Evolutionary conservation across 2,329 filamentous ascomycete genomes (phyloP), one percentile per base, ranked within the genome.

Genomic region (Cladophialophora bantiana): DNA sequence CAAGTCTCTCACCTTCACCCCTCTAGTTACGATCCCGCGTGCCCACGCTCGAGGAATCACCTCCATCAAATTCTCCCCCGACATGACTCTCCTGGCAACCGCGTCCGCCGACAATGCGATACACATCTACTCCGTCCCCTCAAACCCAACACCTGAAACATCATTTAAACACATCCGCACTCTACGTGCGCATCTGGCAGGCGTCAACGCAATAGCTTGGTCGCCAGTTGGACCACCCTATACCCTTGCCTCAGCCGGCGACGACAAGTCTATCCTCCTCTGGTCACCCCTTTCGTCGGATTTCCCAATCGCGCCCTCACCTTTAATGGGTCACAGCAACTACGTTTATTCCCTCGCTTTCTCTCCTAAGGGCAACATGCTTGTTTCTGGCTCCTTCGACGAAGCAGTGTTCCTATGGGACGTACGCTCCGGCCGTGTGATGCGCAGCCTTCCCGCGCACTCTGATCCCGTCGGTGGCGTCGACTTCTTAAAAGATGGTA

Each of bases 381-480:
- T 99, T 38, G 95, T 94, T 15, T 96, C 92, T 71, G 95, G 95
- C 12, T 96, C 92, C 70, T 98, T 97, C 79, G 95, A 99, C 73
- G 95, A 99, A 82, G 95, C 95, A 4, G 93, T 99, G 0, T 97
- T 97, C 71, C 80, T 99, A 4, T 99, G 95, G 95, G 95, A 99
- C 78, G 92, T 98, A 13, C 86, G 95, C 13, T 92, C 93, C 0
- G 94, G 93, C 0, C 85, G 90, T 26, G 83, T 95, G 38, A 97
- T 99, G 93, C 87, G 93, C 62, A 94, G 90, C 69, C 81, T 99
- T 42, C 95, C 95, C 0, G 95, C 95, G 2, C 95, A 99, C 75
- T 96, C 93, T 34, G 95, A 99, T 77, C 95, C 95, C 0, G 94
- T 99, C 1, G 89, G 90, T 63, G 93, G 94, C 0, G 94, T 99